Base-by-base conservation (phyloP, 768 basidiomycete genomes). In the Termitomyces sp. region DNA sequence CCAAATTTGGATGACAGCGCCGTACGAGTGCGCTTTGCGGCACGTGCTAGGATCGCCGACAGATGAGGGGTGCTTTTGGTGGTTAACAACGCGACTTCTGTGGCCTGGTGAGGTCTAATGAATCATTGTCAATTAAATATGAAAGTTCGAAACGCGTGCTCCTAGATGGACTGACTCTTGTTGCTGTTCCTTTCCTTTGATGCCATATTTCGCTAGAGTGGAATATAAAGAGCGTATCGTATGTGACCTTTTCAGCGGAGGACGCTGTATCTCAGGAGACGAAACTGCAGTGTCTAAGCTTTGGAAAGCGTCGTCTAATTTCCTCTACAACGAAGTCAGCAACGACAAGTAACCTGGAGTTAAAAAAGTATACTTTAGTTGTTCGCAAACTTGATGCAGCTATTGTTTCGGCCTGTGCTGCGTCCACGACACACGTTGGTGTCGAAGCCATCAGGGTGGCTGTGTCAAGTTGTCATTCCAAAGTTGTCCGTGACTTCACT, bases 231-330 rank as follows among this genome's bases (percentile, higher is more conserved):
- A 87, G 15, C 78, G 84, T 52, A 77, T 68, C 6, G 81, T 76
- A 57, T 81, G 70, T 22, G 76, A 72, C 46, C 76, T 80, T 63
- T 87, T 85, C 22, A 80, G 81, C n/a, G 84, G 73, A 18, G 78
- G 75, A 15, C 75, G 57, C 60, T 73, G 41, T 49, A 55, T 34
- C 20, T 76, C 72, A 8, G 68, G 64, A 1, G 79, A 65, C 16
- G 73, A 72, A 20, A 89, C 81, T 12, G 86, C 88, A 52, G 76
- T 80, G 67, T 93, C 91, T 54, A 93, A 69, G 44, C 74, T 78
- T 54, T 86, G 83, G 59, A 93, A 82, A 33, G 89, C 92, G 72
- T 93, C 91, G 59, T 91, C 86, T 50, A 93, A 81, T 73, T 93
- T 93, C 51, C 91, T 81, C 88, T 93, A 59, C 15, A 30, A 45